Percentiles rank a stretch among this genome's conserved stretches.
Evolutionary conservation across 2,329 filamentous ascomycete genomes (phyloP).

Genomic region (Colletotrichum salicis): DNA sequence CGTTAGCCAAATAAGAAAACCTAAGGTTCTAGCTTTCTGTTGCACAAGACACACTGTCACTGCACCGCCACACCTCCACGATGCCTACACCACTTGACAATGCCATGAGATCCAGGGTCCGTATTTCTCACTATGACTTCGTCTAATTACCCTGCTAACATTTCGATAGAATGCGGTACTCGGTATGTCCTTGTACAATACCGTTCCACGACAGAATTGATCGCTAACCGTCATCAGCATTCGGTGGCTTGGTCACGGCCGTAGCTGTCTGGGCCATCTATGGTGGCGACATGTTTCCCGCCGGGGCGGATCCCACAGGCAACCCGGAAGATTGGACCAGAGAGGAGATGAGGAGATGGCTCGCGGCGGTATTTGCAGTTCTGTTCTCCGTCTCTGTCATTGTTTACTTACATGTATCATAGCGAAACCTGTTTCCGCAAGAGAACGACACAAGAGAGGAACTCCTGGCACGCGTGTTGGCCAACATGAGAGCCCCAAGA

Average conservation of each 20-base stretch:
- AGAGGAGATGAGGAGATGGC: constrained; percentile 83
- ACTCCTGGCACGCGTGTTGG: constrained; percentile 57
- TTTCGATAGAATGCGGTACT: constrained; percentile 29
- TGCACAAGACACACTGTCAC: background rate
- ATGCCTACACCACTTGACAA: constrained; percentile 79
- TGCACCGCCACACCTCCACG: constrained; percentile 40
- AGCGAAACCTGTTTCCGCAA: constrained; percentile 61
- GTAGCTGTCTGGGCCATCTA: constrained; percentile 87
- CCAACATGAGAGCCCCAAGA: constrained; percentile 58
- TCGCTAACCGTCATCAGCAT: constrained; percentile 62
- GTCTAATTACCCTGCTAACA: background rate
- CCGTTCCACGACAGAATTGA: too few species aligned
- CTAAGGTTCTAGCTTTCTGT: background rate
- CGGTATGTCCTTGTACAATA: background rate
- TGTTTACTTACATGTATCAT: constrained; percentile 29
- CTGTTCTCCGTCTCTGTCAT: constrained; percentile 6
- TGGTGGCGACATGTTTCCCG: constrained; percentile 86
- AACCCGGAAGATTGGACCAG: constrained; percentile 78
- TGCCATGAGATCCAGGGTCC: constrained; percentile 76
- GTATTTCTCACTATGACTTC: constrained; percentile 38
- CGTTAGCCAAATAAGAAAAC: too few species aligned
- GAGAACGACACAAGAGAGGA: constrained; percentile 56
- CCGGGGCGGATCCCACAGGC: constrained; percentile 79
- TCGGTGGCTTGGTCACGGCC: constrained; percentile 83
- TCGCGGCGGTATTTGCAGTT: constrained; percentile 73